phyloP scores from a whole-genome alignment of 2,329 filamentous ascomycete genomes.

The Ophiocordyceps camponoti-saundersi region DNA sequence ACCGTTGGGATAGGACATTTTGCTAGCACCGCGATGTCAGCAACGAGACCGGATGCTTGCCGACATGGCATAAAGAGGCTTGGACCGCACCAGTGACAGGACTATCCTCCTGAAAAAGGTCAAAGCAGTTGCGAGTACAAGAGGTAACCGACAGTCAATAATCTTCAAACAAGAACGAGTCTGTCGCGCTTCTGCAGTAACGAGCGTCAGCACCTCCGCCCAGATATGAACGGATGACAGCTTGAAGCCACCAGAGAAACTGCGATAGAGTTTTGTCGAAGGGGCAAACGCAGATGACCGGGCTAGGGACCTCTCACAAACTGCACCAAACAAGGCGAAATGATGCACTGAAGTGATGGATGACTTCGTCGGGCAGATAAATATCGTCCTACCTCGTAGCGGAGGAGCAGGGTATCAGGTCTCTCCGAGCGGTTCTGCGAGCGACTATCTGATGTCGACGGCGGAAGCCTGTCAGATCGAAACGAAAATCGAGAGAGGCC shows the following conservation, averaged over 20 bases:
- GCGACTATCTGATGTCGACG: not conserved
- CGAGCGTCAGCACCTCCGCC: too few species aligned
- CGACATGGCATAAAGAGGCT: not conserved
- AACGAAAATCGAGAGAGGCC: conserved; percentile 16
- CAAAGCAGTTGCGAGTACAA: not conserved
- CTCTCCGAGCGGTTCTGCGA: not conserved
- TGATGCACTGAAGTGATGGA: too few species aligned
- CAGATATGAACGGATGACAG: too few species aligned
- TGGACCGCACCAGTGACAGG: not conserved
- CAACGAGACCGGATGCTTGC: not conserved
- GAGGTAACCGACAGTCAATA: not conserved
- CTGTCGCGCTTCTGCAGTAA: too few species aligned
- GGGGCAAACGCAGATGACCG: too few species aligned
- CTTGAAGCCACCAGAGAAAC: too few species aligned
- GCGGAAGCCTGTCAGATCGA: conserved; percentile 4
- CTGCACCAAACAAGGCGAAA: too few species aligned
- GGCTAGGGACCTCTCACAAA: too few species aligned
- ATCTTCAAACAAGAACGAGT: too few species aligned
- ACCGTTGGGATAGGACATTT: conserved; percentile 21
- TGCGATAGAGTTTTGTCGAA: too few species aligned
- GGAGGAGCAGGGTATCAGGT: conserved; percentile 5
- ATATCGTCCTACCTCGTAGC: not conserved
- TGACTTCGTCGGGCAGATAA: too few species aligned
- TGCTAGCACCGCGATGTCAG: not conserved
- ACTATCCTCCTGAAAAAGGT: not conserved